Evolutionary conservation across 2,329 filamentous ascomycete genomes (phyloP), one percentile per base, ranked within the genome.

Genomic region (Hansfordia pulvinata): DNA sequence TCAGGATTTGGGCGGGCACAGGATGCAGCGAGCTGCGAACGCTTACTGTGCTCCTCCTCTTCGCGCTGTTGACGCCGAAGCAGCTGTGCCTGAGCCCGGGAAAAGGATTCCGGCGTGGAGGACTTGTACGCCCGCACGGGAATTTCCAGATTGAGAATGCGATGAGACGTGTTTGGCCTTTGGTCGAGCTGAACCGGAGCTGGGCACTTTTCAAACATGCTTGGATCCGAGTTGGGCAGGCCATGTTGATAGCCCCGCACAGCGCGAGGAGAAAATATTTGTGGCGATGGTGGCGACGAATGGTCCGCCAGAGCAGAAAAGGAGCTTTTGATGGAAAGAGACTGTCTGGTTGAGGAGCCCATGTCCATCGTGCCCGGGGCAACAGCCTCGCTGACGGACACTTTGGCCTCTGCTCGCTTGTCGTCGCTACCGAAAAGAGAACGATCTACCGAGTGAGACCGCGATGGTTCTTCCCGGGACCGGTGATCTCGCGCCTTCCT

Each of bases 361-460:
- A 46, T 54, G 40, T 59, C 72, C 37, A 60, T 61, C 46, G 45
- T 72, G 30, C 78, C 79, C 4, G 74, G 63, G 2, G 67, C 77
- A 13, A 65, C 54, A 2, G 72, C 62, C 4, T 63, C 69, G 44
- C 65, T 79, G 15, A 83, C 40, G 4, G 68, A 69, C 3, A 84
- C 60, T 35, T 69, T 72, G 2, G 80, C 61, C 20, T 64, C 64
- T 3, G 66, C 67, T 32, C 78, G 74, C 36, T 76, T 73, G 42
- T 82, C 74, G 8, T 60, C 54, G 27, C 58, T 70, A 13, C 59
- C 56, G 27, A 77, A 74, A 3, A 68, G 37, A 36, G 64, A 62
- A 21, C 72, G 61, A 32, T 84, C 77, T 6, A 72, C 69, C 0
- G 77, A 82, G 17, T 62, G 64, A 5, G 70, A 66, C 19, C 76